Conservation (phyloP, 2,329 filamentous ascomycete species). For the Pleomassaria siparia region DNA sequence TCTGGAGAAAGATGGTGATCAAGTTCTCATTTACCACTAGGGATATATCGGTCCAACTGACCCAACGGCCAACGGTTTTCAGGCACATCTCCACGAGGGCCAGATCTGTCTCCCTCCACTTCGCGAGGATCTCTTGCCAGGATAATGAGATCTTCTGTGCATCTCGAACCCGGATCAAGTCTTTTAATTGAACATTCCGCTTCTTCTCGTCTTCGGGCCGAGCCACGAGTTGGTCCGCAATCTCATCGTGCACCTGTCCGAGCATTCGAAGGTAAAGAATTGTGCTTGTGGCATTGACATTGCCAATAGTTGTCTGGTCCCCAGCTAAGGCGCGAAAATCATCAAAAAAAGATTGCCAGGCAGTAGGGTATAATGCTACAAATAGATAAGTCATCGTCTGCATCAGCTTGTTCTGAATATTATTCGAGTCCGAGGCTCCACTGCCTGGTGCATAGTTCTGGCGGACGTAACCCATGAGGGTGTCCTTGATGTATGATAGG, state of each 20-base stretch:
- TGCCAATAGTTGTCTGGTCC: constrained; percentile 55
- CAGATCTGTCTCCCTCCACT: constrained; percentile 67
- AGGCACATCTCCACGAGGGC: constrained; percentile 85
- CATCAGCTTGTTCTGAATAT: constrained; percentile 94
- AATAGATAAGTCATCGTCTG: constrained; percentile 96
- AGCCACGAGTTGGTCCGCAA: constrained; percentile 86
- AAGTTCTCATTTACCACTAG: constrained; percentile 82
- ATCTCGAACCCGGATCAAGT: constrained; percentile 82
- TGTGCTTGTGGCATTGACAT: constrained; percentile 74
- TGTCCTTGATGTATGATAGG: constrained; percentile 75
- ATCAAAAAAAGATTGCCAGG: constrained; percentile 88
- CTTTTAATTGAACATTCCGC: constrained; percentile 87
- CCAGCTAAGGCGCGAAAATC: constrained; percentile 80
- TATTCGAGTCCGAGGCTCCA: constrained; percentile 66
- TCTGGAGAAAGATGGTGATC: constrained; percentile 79
- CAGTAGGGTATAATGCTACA: constrained; percentile 77
- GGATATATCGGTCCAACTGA: constrained; percentile 97
- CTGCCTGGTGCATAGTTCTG: constrained; percentile 68
- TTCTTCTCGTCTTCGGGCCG: constrained; percentile 78
- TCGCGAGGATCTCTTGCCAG: constrained; percentile 86
- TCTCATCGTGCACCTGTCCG: constrained; percentile 91
- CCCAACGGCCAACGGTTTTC: constrained; percentile 93
- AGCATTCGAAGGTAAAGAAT: constrained; percentile 87
- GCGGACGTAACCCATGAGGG: constrained; percentile 77
- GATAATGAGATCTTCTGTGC: constrained; percentile 84